phyloP scores from a whole-genome alignment of 345 rosid genomes.

The Bruguiera parviflora region DNA sequence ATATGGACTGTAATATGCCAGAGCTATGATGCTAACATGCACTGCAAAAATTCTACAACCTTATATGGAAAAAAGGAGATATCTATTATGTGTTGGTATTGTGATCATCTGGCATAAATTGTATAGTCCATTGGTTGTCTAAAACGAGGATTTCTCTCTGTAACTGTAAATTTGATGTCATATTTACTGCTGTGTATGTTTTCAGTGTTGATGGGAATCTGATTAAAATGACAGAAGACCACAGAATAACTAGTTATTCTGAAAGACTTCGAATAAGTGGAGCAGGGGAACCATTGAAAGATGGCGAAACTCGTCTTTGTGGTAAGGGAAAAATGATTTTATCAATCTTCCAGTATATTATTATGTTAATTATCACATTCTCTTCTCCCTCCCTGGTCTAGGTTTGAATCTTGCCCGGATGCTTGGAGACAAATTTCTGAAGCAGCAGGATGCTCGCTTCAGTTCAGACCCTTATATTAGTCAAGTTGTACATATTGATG shows the following conservation, averaged over 20 bases:
- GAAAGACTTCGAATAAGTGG: slow-evolving; percentile 68
- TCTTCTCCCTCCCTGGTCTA: slow-evolving; percentile 19
- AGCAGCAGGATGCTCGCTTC: slow-evolving; percentile 82
- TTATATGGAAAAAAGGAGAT: too few species aligned
- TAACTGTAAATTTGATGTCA: background rate
- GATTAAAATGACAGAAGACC: slow-evolving; percentile 91
- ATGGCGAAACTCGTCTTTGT: slow-evolving; percentile 69
- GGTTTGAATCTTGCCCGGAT: slow-evolving; percentile 91
- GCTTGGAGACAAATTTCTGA: slow-evolving; percentile 97
- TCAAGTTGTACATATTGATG: slow-evolving; percentile 56
- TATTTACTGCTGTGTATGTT: slow-evolving; percentile 20
- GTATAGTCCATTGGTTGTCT: too few species aligned
- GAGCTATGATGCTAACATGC: too few species aligned
- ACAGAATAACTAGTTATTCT: slow-evolving; percentile 59
- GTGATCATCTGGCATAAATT: too few species aligned
- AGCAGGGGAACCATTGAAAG: slow-evolving; percentile 68
- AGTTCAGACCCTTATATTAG: slow-evolving; percentile 86
- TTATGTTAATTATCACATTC: background rate
- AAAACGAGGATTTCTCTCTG: background rate
- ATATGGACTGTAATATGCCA: too few species aligned
- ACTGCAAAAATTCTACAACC: too few species aligned
- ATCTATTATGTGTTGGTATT: too few species aligned
- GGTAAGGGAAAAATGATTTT: slow-evolving; percentile 35
- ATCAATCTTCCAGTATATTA: background rate
- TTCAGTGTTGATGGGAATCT: slow-evolving; percentile 71